Conservation (phyloP, 179 eudicot genomes). For the Nepenthes alata region DNA sequence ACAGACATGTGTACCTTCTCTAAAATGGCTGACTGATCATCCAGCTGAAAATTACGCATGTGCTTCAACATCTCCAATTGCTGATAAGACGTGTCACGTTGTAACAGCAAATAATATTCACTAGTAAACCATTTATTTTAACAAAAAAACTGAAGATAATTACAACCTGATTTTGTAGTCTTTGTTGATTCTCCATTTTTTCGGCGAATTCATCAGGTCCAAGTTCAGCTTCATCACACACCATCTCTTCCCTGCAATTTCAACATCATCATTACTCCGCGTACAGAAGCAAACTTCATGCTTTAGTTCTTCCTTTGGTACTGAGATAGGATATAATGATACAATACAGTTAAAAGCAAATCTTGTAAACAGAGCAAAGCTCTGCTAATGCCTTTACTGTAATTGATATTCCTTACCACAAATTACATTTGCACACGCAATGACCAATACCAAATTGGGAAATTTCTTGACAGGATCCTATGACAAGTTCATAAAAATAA, state of each 20-base stretch:
- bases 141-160: background rate
- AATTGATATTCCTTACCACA: no score
- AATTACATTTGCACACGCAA: no score
- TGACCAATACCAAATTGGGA: no score
- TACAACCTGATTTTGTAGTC: constrained; percentile 53
- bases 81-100: constrained; percentile 28
- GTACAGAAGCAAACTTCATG: no score
- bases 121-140: no score
- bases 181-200: constrained; percentile 47
- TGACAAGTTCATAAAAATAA: no score
- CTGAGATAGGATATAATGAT: no score
- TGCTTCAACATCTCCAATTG: constrained; percentile 77
- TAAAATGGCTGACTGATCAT: constrained; percentile 69
- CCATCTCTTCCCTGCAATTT: constrained; percentile 72
- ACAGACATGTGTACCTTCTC: constrained; percentile 40
- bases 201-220: constrained; percentile 61
- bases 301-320: no score
- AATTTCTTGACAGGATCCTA: no score
- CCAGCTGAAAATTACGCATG: constrained; percentile 59
- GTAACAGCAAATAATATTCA: background rate
- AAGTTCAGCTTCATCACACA: constrained; percentile 94
- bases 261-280: background rate
- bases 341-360: no score
- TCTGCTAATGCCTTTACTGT: no score
- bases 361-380: no score